phyloP scores from a whole-genome alignment of 768 basidiomycete genomes.

The Rubroboletus pulcherrimus region DNA sequence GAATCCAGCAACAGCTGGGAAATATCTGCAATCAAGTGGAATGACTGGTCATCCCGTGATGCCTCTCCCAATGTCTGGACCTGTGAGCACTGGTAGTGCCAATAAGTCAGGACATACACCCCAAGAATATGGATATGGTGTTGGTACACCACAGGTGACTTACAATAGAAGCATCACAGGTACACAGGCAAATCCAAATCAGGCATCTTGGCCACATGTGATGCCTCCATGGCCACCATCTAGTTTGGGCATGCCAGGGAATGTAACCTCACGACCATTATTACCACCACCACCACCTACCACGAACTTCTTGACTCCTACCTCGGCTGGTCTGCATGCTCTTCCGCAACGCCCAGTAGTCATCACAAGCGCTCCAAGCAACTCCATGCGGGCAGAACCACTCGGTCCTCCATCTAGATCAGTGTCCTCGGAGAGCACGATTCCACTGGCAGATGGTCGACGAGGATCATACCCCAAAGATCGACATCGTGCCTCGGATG shows the following conservation, averaged over 20 bases:
- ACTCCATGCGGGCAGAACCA: conserved; percentile 17
- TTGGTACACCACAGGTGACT: conserved; percentile 1
- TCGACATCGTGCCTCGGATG: conserved; percentile 14
- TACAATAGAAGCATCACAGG: not conserved
- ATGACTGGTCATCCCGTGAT: not conserved
- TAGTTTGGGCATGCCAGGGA: conserved; percentile 1
- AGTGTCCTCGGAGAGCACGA: conserved; percentile 11
- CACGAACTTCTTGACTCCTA: not conserved
- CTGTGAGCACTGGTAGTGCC: not conserved
- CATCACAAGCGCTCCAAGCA: not conserved
- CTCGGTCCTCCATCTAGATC: conserved; percentile 16
- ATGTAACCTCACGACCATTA: not conserved
- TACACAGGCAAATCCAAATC: conserved; percentile 2
- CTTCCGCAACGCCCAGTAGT: conserved; percentile 21
- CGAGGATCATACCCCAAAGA: conserved; percentile 17
- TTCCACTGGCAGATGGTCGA: conserved; percentile 12
- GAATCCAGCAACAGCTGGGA: not conserved
- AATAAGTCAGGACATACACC: not conserved
- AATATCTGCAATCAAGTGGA: not conserved
- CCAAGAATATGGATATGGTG: conserved; percentile 10
- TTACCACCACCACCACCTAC: not conserved
- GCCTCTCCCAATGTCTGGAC: not conserved
- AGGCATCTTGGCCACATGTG: not conserved
- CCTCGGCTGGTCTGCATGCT: not conserved
- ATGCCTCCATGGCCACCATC: not conserved